These are phyloP conservation scores for Carex myosuroides DNA, from an alignment of 176 grass and related monocot species.

Conservation along the genomic window DNA sequence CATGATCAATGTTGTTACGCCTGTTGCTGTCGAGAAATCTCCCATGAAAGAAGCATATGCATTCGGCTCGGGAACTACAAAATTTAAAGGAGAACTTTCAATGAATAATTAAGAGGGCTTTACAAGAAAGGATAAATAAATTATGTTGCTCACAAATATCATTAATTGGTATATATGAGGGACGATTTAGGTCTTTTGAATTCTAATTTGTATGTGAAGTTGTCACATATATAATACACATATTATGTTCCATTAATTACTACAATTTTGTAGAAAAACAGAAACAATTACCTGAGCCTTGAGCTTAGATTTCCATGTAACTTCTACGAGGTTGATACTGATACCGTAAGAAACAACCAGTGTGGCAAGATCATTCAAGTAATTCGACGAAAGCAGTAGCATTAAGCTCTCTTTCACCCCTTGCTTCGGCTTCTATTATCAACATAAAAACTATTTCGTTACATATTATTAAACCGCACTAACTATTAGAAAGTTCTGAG, in stretches of 20 bases:
- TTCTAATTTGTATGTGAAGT: not conserved
- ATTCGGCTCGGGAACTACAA: slow-evolving; percentile 78
- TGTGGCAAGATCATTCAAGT: slow-evolving; percentile 79
- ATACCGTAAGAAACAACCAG: slow-evolving; percentile 85
- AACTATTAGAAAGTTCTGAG: not conserved
- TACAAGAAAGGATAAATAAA: not conserved
- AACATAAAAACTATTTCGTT: not conserved
- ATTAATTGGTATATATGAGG: not conserved
- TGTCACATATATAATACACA: not conserved
- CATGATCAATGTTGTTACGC: slow-evolving; percentile 85
- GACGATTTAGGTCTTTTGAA: not conserved
- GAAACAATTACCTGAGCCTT: slow-evolving; percentile 73
- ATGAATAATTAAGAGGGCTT: not conserved
- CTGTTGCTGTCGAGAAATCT: slow-evolving; percentile 79
- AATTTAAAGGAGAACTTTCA: slow-evolving; percentile 12
- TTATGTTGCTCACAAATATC: not conserved
- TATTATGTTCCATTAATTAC: not conserved
- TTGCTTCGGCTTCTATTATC: slow-evolving; percentile 74
- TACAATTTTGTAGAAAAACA: not conserved
- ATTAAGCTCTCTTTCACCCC: slow-evolving; percentile 76
- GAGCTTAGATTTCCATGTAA: slow-evolving; percentile 97
- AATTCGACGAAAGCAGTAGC: slow-evolving; percentile 63
- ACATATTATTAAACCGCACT: not conserved
- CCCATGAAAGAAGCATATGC: slow-evolving; percentile 93
- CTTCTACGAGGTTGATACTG: slow-evolving; percentile 88